Conservation (phyloP, 345 rosid species). For the Rhodamnia rubescens region DNA sequence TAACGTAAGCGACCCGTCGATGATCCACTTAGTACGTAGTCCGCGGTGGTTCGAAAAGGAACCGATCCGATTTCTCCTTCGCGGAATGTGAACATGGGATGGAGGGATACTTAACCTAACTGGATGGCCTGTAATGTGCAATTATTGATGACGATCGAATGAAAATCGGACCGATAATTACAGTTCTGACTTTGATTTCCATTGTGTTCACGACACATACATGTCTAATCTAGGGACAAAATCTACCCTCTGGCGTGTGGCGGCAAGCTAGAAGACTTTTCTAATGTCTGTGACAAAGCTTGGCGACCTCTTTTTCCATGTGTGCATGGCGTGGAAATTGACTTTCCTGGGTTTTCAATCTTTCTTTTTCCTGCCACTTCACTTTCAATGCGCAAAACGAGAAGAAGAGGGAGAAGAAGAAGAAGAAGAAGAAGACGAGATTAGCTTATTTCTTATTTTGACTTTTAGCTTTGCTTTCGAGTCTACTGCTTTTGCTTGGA, state of each 20-base stretch:
- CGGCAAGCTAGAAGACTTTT: not conserved
- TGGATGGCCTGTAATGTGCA: not conserved
- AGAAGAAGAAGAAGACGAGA: not conserved
- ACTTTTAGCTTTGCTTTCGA: not conserved
- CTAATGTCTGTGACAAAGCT: not conserved
- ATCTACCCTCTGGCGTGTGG: not conserved
- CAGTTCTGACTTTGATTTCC: not conserved
- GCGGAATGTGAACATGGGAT: not conserved
- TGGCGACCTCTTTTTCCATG: not conserved
- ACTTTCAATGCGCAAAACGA: not conserved
- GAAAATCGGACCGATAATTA: not conserved
- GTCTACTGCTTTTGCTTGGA: not conserved
- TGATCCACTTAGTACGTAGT: not conserved
- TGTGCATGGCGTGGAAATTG: not conserved
- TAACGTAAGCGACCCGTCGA: rapidly evolving
- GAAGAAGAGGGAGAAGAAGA: not conserved
- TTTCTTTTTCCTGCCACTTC: not conserved
- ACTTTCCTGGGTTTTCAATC: not conserved
- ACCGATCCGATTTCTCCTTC: not conserved
- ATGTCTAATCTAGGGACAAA: not conserved
- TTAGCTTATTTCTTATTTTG: not conserved
- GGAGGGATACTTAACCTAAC: not conserved
- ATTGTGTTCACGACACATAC: not conserved
- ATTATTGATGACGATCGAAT: not conserved
- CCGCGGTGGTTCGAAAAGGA: not conserved